Conservation (phyloP, 1,284 basidiomycete species). For the Cystobasidiaceae sp. region DNA sequence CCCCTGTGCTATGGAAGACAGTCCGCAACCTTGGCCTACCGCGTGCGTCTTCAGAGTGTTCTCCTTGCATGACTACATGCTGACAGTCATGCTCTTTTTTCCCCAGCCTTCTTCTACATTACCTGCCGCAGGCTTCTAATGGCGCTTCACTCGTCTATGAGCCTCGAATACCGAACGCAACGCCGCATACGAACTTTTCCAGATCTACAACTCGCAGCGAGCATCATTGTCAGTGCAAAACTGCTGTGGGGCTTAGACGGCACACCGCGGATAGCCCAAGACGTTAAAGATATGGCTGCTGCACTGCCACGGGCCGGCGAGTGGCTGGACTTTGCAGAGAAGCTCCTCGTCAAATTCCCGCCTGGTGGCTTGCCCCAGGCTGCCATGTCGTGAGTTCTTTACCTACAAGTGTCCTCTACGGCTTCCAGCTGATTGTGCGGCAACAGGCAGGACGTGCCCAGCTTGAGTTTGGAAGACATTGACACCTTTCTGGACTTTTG, state of each 20-base stretch:
- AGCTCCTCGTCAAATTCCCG: not conserved
- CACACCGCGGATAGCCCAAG: conserved; percentile 7
- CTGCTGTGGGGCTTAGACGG: conserved; percentile 32
- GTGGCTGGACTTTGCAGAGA: conserved; percentile 30
- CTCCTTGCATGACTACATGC: not conserved
- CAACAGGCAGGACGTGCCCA: no score
- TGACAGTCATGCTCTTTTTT: not conserved
- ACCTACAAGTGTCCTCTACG: not conserved
- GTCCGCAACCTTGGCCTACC: conserved; percentile 6
- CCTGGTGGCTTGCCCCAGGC: not conserved
- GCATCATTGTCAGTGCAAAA: conserved; percentile 21
- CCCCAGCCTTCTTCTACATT: conserved; percentile 32
- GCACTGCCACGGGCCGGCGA: conserved; percentile 10
- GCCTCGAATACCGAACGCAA: not conserved
- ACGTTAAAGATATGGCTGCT: not conserved
- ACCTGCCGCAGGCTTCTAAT: conserved; percentile 22
- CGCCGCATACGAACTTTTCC: conserved; percentile 9
- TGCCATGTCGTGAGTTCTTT: conserved; percentile 2
- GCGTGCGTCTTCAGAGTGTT: not conserved
- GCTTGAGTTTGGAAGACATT: no score
- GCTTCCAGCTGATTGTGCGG: not conserved
- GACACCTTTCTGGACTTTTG: no score
- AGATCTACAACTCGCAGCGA: conserved; percentile 32
- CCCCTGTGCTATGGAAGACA: conserved; percentile 16
- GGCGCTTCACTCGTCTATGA: not conserved